Evolutionary conservation across 129 eudicot genomes (phyloP).

Genomic region (Escallonia herrerae): DNA sequence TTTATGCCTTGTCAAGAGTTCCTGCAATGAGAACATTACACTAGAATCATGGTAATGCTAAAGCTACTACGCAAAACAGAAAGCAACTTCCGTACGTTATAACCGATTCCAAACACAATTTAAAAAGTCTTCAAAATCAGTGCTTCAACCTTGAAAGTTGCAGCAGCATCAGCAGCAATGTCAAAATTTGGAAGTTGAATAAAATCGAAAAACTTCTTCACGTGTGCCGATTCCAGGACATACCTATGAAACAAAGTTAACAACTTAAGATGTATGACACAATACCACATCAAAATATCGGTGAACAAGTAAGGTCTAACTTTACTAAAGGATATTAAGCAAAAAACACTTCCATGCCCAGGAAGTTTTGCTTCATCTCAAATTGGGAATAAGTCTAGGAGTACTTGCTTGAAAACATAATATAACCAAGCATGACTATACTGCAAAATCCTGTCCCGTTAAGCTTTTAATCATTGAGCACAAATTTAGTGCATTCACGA

Average conservation of each 20-base stretch:
- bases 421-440: neutral
- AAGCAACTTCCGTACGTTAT: neutral
- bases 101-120: too few species aligned
- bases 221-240: conserved; percentile 77
- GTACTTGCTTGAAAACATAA: neutral
- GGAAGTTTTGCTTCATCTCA: neutral
- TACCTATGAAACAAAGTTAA: conserved; percentile 37
- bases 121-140: too few species aligned
- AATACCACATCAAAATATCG: neutral
- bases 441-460: neutral
- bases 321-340: neutral
- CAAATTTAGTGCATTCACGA: neutral
- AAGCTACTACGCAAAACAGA: neutral
- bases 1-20: conserved; percentile 89
- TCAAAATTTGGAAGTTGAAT: conserved; percentile 93
- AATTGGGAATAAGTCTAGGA: neutral
- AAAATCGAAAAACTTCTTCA: conserved; percentile 85
- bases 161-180: conserved; percentile 92
- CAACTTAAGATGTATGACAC: neutral
- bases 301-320: neutral
- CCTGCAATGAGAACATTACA: conserved; percentile 49
- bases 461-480: neutral
- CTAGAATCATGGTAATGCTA: conserved; percentile 5
- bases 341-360: neutral
- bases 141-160: conserved; percentile 72